These are phyloP conservation scores for Iris pallida DNA, from an alignment of 116 monocot species.

Conservation along the genomic window DNA sequence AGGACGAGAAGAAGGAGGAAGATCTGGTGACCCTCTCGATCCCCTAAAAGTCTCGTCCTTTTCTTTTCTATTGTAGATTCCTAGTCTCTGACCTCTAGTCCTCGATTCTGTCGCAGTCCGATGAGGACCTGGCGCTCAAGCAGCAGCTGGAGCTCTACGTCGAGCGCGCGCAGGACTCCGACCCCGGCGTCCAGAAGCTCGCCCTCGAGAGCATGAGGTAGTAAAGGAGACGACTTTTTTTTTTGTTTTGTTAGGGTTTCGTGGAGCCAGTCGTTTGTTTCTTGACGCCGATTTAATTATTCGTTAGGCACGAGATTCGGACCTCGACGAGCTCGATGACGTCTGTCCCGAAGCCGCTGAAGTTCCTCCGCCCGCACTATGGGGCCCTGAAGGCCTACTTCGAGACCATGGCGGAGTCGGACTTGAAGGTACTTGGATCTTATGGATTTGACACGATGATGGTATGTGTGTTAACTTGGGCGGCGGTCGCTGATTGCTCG, in stretches of 20 bases:
- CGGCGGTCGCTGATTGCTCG: neutral
- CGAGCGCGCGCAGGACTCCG: slow-evolving; percentile 73
- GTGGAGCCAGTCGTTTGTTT: too few relatives aligned
- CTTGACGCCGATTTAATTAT: neutral
- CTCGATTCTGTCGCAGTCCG: slow-evolving; percentile 41
- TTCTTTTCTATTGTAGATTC: neutral
- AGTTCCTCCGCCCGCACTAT: slow-evolving; percentile 94
- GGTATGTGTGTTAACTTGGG: neutral
- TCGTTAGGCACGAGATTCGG: slow-evolving; percentile 85
- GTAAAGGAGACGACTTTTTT: too few relatives aligned
- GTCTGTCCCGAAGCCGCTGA: slow-evolving; percentile 91
- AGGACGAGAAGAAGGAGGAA: slow-evolving; percentile 96
- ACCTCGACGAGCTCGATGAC: slow-evolving; percentile 97
- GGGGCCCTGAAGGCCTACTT: slow-evolving; percentile 75
- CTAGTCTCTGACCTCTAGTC: neutral
- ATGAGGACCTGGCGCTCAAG: slow-evolving; percentile 92
- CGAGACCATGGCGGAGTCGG: slow-evolving; percentile 73
- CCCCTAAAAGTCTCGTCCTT: neutral
- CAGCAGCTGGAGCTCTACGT: slow-evolving; percentile 86
- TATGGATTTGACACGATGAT: neutral
- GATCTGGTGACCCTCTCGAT: slow-evolving; percentile 58
- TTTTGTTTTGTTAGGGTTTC: too few relatives aligned
- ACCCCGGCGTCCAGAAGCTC: slow-evolving; percentile 90
- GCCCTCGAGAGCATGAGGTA: slow-evolving; percentile 98
- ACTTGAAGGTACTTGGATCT: slow-evolving; percentile 53